Evolutionary conservation across 805 yeast genomes (phyloP).

Genomic region (Lipomyces sp.): DNA sequence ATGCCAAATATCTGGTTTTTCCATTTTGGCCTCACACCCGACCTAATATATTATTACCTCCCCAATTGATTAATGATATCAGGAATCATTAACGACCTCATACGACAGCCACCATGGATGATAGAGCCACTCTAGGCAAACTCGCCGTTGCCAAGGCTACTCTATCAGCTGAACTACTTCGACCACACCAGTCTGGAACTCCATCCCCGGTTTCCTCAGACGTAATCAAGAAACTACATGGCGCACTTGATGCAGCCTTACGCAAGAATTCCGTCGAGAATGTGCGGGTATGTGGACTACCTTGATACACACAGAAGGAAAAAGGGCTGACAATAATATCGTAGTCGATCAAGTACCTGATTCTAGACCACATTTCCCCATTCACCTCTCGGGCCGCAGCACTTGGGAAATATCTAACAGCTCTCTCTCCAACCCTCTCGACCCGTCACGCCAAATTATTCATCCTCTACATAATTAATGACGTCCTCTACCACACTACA

Average conservation of each 20-base stretch:
- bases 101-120: background rate
- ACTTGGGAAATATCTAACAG: conserved; percentile 24
- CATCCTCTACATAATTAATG: conserved; percentile 34
- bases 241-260: conserved; percentile 20
- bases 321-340: background rate
- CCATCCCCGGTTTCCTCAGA: conserved; percentile 16
- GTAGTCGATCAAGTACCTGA: conserved; percentile 10
- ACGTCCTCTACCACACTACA: conserved; percentile 23
- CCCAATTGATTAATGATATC: background rate
- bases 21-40: no score
- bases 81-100: background rate
- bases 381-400: conserved; percentile 16
- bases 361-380: conserved; percentile 11
- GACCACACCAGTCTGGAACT: conserved; percentile 6
- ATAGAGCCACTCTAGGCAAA: conserved; percentile 14
- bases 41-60: no score
- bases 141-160: conserved; percentile 29
- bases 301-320: background rate
- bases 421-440: conserved; percentile 9
- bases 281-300: conserved; percentile 16
- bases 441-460: conserved; percentile 25
- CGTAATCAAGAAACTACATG: conserved; percentile 18
- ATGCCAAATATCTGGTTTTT: no score
- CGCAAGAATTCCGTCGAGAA: conserved; percentile 17
- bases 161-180: conserved; percentile 30